Conservation (phyloP, 2,329 filamentous ascomycete genomes). For the Ampelomyces quisqualis region DNA sequence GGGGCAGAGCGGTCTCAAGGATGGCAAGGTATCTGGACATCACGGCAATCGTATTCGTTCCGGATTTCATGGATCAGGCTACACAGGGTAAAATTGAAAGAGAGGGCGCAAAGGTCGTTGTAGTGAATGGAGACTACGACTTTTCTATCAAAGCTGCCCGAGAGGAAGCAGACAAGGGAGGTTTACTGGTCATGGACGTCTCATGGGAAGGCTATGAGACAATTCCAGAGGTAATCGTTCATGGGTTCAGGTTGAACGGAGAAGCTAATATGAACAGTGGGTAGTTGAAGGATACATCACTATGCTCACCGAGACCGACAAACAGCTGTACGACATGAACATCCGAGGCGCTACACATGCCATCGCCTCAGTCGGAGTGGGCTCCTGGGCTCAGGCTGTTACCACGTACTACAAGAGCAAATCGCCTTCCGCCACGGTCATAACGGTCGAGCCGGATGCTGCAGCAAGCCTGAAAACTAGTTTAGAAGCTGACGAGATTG, state of each 20-base stretch:
- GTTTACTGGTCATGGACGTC: slow-evolving; percentile 67
- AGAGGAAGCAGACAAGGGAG: slow-evolving; percentile 44
- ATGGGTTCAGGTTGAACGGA: not conserved
- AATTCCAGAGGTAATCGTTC: slow-evolving; percentile 59
- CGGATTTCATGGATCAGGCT: slow-evolving; percentile 55
- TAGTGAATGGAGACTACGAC: slow-evolving; percentile 64
- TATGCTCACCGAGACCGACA: slow-evolving; percentile 67
- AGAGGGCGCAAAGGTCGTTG: slow-evolving; percentile 63
- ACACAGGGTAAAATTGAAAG: slow-evolving; percentile 58
- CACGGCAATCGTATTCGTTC: slow-evolving; percentile 62
- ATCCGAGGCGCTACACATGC: slow-evolving; percentile 51
- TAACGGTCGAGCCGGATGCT: slow-evolving; percentile 69
- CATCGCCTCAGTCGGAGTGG: slow-evolving; percentile 70
- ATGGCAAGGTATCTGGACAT: slow-evolving; percentile 65
- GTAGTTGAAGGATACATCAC: slow-evolving; percentile 77
- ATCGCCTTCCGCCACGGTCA: slow-evolving; percentile 45
- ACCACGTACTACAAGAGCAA: slow-evolving; percentile 62
- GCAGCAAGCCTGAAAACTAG: slow-evolving; percentile 60
- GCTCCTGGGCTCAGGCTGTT: slow-evolving; percentile 70
- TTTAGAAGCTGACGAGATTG: slow-evolving; percentile 52
- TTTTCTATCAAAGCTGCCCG: slow-evolving; percentile 56
- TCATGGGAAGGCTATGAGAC: slow-evolving; percentile 66
- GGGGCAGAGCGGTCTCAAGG: slow-evolving; percentile 69
- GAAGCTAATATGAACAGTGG: slow-evolving; percentile 51
- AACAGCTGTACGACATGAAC: slow-evolving; percentile 53